Evolutionary conservation across 2,329 filamentous ascomycete genomes (phyloP).

Genomic region (Neofusicoccum cordaticola): DNA sequence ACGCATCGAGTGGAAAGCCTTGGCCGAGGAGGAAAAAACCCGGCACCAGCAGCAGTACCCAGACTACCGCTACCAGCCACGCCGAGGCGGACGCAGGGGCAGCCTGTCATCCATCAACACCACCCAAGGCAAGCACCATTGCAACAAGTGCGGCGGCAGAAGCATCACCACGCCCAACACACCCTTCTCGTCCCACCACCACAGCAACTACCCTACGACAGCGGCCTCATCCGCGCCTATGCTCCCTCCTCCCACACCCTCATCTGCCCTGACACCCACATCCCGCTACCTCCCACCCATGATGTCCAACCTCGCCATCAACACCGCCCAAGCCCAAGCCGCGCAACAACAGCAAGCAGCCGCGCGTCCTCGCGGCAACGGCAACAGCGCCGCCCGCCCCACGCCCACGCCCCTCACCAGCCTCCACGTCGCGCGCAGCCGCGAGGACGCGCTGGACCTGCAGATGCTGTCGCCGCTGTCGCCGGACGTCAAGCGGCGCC

Average conservation of each 20-base stretch:
- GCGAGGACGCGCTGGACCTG: constrained; percentile 2
- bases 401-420: constrained; percentile 21
- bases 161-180: constrained; percentile 63
- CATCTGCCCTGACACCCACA: constrained; percentile 31
- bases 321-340: constrained; percentile 30
- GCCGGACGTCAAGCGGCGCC: constrained; percentile 35
- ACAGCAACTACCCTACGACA: constrained; percentile 36
- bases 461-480: constrained; percentile 24
- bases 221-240: constrained; percentile 26
- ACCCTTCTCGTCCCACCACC: constrained; percentile 37
- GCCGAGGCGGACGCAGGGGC: constrained; percentile 50
- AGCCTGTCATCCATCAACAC: constrained; percentile 22
- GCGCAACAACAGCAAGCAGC: not conserved
- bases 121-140: constrained; percentile 51
- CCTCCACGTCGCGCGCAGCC: constrained; percentile 24
- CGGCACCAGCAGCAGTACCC: constrained; percentile 88
- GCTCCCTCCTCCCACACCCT: constrained; percentile 37
- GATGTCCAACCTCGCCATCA: constrained; percentile 43
- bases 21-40: constrained; percentile 90
- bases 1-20: constrained; percentile 81
- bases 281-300: constrained; percentile 31
- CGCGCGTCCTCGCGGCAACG: not conserved
- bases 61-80: constrained; percentile 90
- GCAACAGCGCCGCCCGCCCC: not conserved
- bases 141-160: constrained; percentile 69